A percentile compares a stretch with the other conserved stretches of the same genome.
These are phyloP conservation scores for Amanita exitialis DNA, from an alignment of 768 basidiomycete genomes.

Conservation along the genomic window DNA sequence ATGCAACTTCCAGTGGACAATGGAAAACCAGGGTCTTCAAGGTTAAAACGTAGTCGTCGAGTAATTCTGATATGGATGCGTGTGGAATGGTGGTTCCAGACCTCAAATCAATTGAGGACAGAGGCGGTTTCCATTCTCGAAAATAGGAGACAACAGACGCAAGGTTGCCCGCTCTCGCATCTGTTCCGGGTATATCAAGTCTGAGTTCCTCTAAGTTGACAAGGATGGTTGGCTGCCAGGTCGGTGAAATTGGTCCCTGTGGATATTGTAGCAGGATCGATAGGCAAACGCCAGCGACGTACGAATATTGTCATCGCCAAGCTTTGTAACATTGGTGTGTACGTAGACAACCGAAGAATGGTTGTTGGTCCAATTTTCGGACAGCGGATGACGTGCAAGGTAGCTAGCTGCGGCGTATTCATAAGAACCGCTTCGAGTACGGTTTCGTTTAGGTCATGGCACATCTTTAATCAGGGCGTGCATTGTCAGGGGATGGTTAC, in stretches of 20 bases:
- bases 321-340: conserved; percentile 47
- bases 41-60: conserved; percentile 29
- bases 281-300: conserved; percentile 13
- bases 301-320: conserved; percentile 56
- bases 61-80: conserved; percentile 30
- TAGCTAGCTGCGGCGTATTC: conserved; percentile 41
- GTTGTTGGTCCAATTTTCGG: conserved; percentile 41
- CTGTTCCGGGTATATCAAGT: conserved; percentile 34
- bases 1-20: conserved; percentile 28
- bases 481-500: neutral
- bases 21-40: conserved; percentile 38
- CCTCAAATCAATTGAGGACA: conserved; percentile 32
- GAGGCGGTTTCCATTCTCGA: conserved; percentile 19
- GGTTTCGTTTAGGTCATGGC: conserved; percentile 40
- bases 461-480: conserved; percentile 30
- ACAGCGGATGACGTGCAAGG: conserved; percentile 55
- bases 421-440: conserved; percentile 37
- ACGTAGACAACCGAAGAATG: conserved; percentile 33
- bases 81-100: conserved; percentile 21
- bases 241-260: conserved; percentile 9
- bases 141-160: conserved; percentile 22
- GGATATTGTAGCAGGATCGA: neutral
- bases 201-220: conserved; percentile 39
- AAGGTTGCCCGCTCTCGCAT: conserved; percentile 20
- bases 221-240: conserved; percentile 22